Percentiles rank a stretch among this genome's conserved stretches.
Conservation (phyloP, 345 rosid species). For the Hibiscus tridactylites region DNA sequence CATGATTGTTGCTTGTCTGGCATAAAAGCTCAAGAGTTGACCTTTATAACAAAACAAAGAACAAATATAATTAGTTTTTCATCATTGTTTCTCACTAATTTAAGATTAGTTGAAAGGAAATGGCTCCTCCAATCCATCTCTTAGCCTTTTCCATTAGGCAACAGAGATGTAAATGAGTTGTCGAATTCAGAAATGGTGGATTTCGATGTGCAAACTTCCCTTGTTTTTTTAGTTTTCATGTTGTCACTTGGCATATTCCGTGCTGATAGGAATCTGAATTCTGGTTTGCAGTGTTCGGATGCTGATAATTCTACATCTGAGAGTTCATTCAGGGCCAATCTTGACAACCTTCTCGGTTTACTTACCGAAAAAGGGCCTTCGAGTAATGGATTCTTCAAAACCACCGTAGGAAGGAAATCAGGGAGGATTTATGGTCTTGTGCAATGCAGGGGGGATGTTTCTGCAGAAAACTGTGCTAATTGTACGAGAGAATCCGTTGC, state of each 20-base stretch:
- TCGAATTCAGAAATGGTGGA: conserved; percentile 6
- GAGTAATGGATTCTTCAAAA: conserved; percentile 22
- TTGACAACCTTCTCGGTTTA: conserved; percentile 16
- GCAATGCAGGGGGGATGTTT: conserved; percentile 35
- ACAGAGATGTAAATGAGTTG: neutral
- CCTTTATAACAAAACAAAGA: neutral
- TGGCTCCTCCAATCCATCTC: neutral
- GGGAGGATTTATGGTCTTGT: conserved; percentile 27
- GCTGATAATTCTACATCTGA: conserved; percentile 18
- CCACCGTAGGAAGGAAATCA: conserved; percentile 15
- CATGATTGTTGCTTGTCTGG: neutral
- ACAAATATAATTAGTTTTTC: neutral
- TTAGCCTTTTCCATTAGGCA: neutral
- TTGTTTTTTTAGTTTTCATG: conserved; percentile 8
- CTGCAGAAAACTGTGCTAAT: conserved; percentile 19
- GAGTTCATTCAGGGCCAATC: conserved; percentile 18
- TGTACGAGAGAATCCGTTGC: conserved; percentile 23
- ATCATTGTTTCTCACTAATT: neutral
- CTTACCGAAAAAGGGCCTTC: conserved; percentile 21
- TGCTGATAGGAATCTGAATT: conserved; percentile 24
- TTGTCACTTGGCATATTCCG: neutral
- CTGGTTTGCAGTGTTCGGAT: conserved; percentile 20
- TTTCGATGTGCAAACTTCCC: neutral
- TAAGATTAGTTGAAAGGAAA: neutral
- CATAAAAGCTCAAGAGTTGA: conserved; percentile 6